These are phyloP conservation scores for Acanthamoeba divionensis DNA, from an alignment of 208 protist species.

Conservation along the genomic window DNA sequence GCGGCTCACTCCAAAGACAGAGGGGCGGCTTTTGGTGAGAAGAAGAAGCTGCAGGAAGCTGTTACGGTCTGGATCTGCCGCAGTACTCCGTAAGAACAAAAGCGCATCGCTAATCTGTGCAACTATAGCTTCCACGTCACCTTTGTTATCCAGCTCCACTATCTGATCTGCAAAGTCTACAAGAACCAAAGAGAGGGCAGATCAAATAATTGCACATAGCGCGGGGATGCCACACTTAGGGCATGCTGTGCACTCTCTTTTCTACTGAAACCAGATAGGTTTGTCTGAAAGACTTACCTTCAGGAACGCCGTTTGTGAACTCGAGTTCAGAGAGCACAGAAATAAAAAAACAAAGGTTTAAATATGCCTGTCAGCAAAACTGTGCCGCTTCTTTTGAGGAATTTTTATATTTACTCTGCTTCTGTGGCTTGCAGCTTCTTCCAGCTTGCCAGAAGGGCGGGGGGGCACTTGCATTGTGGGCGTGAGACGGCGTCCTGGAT, in stretches of 20 bases:
- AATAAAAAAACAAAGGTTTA: no score
- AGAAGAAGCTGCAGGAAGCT: neutral
- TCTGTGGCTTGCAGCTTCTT: no score
- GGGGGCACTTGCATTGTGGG: no score
- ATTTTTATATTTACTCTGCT: no score
- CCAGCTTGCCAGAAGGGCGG: no score
- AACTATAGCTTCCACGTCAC: neutral
- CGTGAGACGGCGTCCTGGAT: no score
- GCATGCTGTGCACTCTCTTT: neutral
- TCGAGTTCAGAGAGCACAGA: neutral
- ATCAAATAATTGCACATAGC: neutral
- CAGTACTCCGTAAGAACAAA: neutral
- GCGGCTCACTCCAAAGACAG: neutral
- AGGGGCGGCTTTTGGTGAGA: neutral
- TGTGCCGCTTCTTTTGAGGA: no score
- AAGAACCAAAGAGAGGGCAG: neutral
- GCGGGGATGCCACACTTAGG: neutral
- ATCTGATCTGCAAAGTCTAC: conserved; percentile 1
- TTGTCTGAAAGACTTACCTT: neutral
- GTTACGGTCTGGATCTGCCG: neutral
- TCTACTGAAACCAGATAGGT: no score
- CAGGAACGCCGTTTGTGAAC: neutral
- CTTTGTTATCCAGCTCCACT: neutral
- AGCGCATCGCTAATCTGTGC: neutral
- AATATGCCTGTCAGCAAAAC: no score